phyloP scores from a whole-genome alignment of 2,329 filamentous ascomycete genomes.

The Penicillium capsulatum region DNA sequence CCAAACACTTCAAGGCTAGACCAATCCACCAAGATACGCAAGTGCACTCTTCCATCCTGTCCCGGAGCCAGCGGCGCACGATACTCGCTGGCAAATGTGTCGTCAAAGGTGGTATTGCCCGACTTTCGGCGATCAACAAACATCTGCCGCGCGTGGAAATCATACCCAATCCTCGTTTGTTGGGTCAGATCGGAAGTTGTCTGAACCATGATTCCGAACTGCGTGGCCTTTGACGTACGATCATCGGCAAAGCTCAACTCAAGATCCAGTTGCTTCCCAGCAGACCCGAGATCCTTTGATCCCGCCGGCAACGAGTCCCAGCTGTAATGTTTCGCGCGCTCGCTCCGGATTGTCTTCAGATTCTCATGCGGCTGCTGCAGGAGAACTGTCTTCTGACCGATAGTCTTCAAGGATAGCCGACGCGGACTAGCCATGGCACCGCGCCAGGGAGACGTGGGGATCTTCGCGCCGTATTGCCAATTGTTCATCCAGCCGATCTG shows the following conservation, averaged over 20 bases:
- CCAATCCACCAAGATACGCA: conserved; percentile 28
- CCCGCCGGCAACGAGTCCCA: conserved; percentile 12
- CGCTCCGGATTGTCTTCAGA: conserved; percentile 7
- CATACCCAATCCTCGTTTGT: conserved; percentile 27
- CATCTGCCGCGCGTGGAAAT: conserved; percentile 21
- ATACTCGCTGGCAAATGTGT: conserved; percentile 22
- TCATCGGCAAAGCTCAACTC: conserved; percentile 19
- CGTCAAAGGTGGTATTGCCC: conserved; percentile 21
- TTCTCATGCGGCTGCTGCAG: conserved; percentile 16
- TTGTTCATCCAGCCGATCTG: conserved; percentile 31
- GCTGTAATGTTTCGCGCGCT: neutral
- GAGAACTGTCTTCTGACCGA: conserved; percentile 10
- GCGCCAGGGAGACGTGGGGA: conserved; percentile 27
- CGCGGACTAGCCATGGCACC: conserved; percentile 28
- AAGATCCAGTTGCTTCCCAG: conserved; percentile 20
- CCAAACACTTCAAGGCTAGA: conserved; percentile 30
- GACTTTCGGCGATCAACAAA: conserved; percentile 26
- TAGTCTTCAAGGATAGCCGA: conserved; percentile 18
- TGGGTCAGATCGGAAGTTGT: conserved; percentile 18
- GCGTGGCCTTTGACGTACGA: neutral
- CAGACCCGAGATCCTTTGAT: conserved; percentile 10
- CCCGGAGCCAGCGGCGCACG: conserved; percentile 15
- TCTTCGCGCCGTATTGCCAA: conserved; percentile 25
- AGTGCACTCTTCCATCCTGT: conserved; percentile 15
- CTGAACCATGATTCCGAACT: conserved; percentile 20